Base-by-base conservation (phyloP, 805 yeast genomes). In the Isabelozyma pseudorhagii region DNA sequence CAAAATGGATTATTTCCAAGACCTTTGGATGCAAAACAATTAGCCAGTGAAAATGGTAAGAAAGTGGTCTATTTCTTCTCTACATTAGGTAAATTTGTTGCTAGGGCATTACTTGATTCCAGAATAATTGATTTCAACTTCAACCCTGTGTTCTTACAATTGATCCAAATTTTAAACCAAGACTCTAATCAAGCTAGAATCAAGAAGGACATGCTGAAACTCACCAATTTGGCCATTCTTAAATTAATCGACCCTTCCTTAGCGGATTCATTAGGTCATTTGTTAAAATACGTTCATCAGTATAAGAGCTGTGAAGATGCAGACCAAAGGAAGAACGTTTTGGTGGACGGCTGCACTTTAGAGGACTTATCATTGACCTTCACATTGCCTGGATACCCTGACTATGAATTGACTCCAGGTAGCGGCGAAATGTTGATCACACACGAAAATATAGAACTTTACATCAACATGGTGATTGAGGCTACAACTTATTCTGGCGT, bases 61-160 rank as follows among this genome's bases (percentile, higher is more conserved):
- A 78, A 75, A 48, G 68, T 76, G 0, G 49, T 84, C 5, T 74
- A 75, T 27, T 65, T 84, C 44, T 93, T 89, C 64, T 73, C 76
- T 13, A 76, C 81, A 17, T 69, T 93, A 52, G 99, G 99, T 3
- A 82, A 81, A 47, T 90, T 94, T 61, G 75, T 91, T 46, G 97
- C 97, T 0, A 77, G 97, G 51, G 87, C 97, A 0, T 71, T 92
- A 61, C 66, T 93, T 46, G 99, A 93, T 66, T 84, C 89, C n/a
- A 75, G 98, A 54, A 83, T 92, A 43, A 78, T 93, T 44, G 98
- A 94, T 63, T 84, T 93, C 64, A 75, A 82, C 44, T 85, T 93
- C 68, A 89, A 83, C 60, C 79, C 83, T 0, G 64, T 82, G 3
- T 89, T 93, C 60, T 87, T 93, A 62, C 77, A 79, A 44, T 53